Evolutionary conservation across 169 alveolate species (phyloP).

Genomic region (Perkinsus marinus): DNA sequence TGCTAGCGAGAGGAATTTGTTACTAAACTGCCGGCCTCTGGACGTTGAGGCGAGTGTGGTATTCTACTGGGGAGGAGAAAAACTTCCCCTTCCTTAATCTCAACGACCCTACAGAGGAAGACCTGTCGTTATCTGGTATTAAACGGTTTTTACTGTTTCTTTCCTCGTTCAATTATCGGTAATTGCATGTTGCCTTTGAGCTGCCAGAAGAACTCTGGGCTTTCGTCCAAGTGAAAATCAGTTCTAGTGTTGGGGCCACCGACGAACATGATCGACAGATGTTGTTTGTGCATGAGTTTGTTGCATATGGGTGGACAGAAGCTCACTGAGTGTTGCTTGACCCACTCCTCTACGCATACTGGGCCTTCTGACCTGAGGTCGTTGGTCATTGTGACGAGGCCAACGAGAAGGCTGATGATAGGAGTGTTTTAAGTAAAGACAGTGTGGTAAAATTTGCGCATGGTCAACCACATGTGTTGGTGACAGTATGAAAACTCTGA

Average conservation of each 20-base stretch:
- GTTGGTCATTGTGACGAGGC: no score
- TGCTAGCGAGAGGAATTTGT: background rate
- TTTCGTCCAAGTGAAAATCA: conserved; percentile 5
- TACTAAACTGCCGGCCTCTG: background rate
- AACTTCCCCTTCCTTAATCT: conserved; percentile 1
- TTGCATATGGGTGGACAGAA: conserved; percentile 6
- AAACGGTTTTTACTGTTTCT: background rate
- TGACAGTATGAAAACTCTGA: no score
- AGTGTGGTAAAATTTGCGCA: no score
- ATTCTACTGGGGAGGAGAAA: background rate
- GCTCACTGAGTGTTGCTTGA: background rate
- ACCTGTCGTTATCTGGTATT: background rate
- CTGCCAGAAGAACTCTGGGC: conserved; percentile 4
- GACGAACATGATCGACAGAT: conserved; percentile 5
- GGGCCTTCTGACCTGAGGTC: background rate
- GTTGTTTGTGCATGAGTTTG: background rate
- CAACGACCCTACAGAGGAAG: background rate
- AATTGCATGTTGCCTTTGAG: conserved; percentile 1
- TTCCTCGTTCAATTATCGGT: background rate
- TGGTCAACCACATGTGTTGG: no score
- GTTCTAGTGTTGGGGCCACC: conserved; percentile 5
- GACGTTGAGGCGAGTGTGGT: conserved; percentile 9
- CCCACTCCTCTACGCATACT: background rate
- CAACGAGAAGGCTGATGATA: no score
- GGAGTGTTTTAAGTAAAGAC: no score